Base-by-base conservation (phyloP, 2,329 filamentous ascomycete genomes). In the Fusarium coicis region DNA sequence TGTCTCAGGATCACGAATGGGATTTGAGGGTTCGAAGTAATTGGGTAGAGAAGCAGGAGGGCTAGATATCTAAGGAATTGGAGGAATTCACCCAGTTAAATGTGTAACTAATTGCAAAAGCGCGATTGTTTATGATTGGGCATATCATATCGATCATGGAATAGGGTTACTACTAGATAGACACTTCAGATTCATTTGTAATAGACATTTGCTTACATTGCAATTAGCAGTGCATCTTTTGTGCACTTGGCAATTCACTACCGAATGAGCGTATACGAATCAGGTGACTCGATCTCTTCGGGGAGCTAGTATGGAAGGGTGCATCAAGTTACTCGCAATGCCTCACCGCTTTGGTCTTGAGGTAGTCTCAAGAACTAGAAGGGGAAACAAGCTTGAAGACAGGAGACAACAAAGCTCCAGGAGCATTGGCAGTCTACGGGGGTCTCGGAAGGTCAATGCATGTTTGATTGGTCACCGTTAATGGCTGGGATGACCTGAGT, bases 291-390 rank as follows among this genome's bases (percentile, higher is more conserved):
- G 2, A 19, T 10, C 3, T 7, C 16, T 18, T 18, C 4, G 1
- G 7, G 7, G 8, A n/a, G 0, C 4, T 12, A 30, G 1, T 8
- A 1, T 30, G 1, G 9, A 21, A 16, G 16, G 14, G 0, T n/a
- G 26, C 0, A 18, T n/a, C 14, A 49, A 18, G 0, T 12, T 4
- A 18, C 28, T 10, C 7, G 28, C 21, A 6, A 30, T 8, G 21
- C 3, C 26, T 49, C 14, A 16, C n/a, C 19, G 5, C 28, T 49
- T 49, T 18, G 10, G 15, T 23, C 28, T 8, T 34, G 15, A 5
- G 4, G 21, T 18, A 19, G 21, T 19, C 30, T 50, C 30, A 23
- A 34, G 3, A 19, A 2, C n/a, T 2, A 15, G 15, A 18, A 54
- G 19, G 16, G 23, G 7, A 21, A 5, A 54, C 19, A 54, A 21